phyloP scores from a whole-genome alignment of 225 moss, liverwort and hornwort species.

The Pleurozium schreberi region DNA sequence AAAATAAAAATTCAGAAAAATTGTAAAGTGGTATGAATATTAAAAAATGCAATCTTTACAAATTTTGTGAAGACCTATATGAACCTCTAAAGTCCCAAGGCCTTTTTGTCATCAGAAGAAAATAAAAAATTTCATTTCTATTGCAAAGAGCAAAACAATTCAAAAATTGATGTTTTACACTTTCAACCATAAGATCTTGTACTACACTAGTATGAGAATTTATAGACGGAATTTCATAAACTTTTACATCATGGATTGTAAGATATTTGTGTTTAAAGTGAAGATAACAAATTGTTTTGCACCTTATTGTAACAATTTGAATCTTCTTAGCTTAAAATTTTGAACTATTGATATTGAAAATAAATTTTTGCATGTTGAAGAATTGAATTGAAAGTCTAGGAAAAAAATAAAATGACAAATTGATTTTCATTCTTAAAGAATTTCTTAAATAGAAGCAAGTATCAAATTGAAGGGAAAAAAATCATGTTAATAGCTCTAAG shows the following conservation, averaged over 20 bases:
- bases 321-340: not conserved
- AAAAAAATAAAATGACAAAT: not conserved
- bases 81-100: fast-evolving
- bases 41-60: not conserved
- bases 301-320: not conserved
- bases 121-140: not conserved
- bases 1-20: not conserved
- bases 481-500: not conserved
- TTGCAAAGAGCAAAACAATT: not conserved
- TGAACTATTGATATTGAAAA: no score
- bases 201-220: not conserved
- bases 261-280: not conserved
- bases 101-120: no score
- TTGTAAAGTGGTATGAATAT: not conserved
- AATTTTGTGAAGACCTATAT: not conserved
- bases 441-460: not conserved
- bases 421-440: not conserved
- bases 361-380: not conserved
- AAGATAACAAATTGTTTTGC: not conserved
- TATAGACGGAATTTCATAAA: not conserved
- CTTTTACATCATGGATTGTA: not conserved
- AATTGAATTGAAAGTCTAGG: not conserved
- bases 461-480: not conserved
- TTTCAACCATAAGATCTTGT: not conserved
- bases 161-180: not conserved